Evolutionary conservation across 352 stramenopile species (phyloP).

Genomic region (Phytophthora cryptogea): DNA sequence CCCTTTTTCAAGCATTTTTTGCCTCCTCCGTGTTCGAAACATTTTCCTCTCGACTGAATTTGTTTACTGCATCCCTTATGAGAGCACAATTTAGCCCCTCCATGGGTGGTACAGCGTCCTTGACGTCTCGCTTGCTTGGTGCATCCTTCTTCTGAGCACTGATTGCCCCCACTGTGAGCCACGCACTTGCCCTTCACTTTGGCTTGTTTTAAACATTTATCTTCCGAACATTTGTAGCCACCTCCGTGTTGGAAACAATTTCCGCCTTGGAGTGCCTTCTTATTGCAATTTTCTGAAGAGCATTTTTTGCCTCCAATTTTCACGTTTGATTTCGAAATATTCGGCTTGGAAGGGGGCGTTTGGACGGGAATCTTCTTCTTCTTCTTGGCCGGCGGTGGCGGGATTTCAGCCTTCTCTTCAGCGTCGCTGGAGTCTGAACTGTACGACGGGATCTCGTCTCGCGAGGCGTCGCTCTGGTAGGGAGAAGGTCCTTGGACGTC

Average conservation of each 20-base stretch:
- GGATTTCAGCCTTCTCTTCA: conserved; percentile 2
- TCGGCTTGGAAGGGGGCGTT: conserved; percentile 1
- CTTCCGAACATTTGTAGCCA: conserved; percentile 33
- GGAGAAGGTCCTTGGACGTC: not conserved
- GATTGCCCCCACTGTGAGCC: conserved; percentile 28
- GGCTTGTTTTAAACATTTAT: conserved; percentile 34
- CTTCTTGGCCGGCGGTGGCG: not conserved
- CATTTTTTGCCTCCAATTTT: conserved; percentile 8
- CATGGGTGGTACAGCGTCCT: conserved; percentile 70
- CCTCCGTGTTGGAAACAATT: conserved; percentile 39
- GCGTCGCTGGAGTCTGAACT: not conserved
- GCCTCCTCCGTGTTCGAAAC: conserved; percentile 63
- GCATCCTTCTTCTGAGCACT: conserved; percentile 30
- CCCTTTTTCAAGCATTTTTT: conserved; percentile 63
- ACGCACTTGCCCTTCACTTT: conserved; percentile 34
- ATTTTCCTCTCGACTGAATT: conserved; percentile 56
- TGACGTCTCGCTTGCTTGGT: conserved; percentile 23
- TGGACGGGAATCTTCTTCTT: not conserved
- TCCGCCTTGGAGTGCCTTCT: conserved; percentile 17
- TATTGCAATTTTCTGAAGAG: conserved; percentile 4
- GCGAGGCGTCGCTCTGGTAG: not conserved
- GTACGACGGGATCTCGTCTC: not conserved
- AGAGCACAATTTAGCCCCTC: conserved; percentile 66
- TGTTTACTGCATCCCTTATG: conserved; percentile 55
- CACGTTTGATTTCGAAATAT: conserved; percentile 1